Conservation (phyloP, 2,329 filamentous ascomycete species). For the Esteya vermicola region DNA sequence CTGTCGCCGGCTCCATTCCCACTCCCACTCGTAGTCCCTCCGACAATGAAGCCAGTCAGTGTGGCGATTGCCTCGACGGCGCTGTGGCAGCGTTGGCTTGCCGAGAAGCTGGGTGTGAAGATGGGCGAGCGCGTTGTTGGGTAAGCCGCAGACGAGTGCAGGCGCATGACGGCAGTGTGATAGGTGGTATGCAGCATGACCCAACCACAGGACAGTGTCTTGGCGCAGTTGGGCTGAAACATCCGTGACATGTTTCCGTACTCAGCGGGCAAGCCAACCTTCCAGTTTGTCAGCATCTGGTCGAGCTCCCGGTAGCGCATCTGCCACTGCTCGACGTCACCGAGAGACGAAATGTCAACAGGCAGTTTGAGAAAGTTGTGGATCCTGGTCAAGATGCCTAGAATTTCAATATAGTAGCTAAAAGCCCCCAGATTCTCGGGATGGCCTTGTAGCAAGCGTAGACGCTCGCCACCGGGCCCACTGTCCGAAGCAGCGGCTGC, state of each 20-base stretch:
- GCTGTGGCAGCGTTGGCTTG: conserved; percentile 66
- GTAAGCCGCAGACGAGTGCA: conserved; percentile 87
- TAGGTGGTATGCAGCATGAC: conserved; percentile 86
- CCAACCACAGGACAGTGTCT: conserved; percentile 66
- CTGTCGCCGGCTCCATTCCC: no score
- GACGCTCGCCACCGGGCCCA: not conserved
- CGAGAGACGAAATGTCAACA: conserved; percentile 71
- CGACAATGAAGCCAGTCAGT: conserved; percentile 64
- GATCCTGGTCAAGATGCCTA: conserved; percentile 75
- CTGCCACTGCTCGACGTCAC: conserved; percentile 85
- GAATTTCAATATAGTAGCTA: conserved; percentile 78
- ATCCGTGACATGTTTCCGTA: conserved; percentile 74
- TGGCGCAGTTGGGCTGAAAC: conserved; percentile 54
- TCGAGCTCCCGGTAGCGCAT: conserved; percentile 75
- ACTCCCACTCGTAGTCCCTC: no score
- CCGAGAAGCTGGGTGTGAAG: conserved; percentile 78
- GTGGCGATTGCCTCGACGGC: conserved; percentile 74
- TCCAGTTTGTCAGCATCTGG: conserved; percentile 66
- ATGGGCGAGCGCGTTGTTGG: conserved; percentile 78
- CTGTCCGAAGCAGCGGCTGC: not conserved
- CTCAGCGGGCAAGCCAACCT: conserved; percentile 66
- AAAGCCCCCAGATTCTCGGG: conserved; percentile 71
- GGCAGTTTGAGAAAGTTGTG: conserved; percentile 82
- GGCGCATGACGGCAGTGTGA: conserved; percentile 75
- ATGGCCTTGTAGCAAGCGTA: not conserved